phyloP scores from a whole-genome alignment of 768 basidiomycete genomes.

The Pleurotus citrinopileatus region DNA sequence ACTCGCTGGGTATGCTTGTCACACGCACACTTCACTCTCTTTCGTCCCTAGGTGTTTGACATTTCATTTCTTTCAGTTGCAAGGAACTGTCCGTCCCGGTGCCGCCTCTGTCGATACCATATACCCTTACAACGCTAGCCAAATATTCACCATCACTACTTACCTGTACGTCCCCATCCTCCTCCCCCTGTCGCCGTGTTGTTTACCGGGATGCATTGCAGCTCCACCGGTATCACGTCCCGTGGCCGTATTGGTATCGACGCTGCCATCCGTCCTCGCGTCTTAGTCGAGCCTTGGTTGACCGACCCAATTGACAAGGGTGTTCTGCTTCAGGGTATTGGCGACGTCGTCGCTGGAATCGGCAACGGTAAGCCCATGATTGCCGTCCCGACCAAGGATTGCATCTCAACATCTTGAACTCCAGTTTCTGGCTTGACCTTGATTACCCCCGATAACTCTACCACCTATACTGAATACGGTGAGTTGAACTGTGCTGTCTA shows the following conservation, averaged over 20 bases:
- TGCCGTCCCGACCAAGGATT: not conserved
- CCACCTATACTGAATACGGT: slow-evolving; percentile 53
- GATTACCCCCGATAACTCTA: slow-evolving; percentile 60
- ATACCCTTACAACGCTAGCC: slow-evolving; percentile 50
- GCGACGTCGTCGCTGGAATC: slow-evolving; percentile 43
- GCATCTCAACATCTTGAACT: not conserved
- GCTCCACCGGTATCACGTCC: slow-evolving; percentile 59
- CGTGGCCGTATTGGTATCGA: slow-evolving; percentile 62
- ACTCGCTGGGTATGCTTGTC: slow-evolving; percentile 50
- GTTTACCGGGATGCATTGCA: slow-evolving; percentile 17
- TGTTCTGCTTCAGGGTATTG: slow-evolving; percentile 46
- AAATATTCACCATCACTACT: slow-evolving; percentile 61
- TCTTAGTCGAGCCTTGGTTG: slow-evolving; percentile 57
- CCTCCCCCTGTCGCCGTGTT: not conserved
- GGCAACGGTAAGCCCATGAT: slow-evolving; percentile 32
- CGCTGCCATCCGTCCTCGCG: slow-evolving; percentile 42
- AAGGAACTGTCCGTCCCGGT: slow-evolving; percentile 64
- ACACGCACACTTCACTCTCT: not conserved
- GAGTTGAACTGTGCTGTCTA: slow-evolving; percentile 12
- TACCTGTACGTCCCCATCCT: slow-evolving; percentile 39
- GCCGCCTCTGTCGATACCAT: slow-evolving; percentile 47
- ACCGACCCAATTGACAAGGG: slow-evolving; percentile 54
- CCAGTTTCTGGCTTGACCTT: slow-evolving; percentile 48
- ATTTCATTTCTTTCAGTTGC: slow-evolving; percentile 32
- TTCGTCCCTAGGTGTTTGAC: not conserved